Evolutionary conservation across 306 rosid genomes (phyloP), one percentile per base, ranked within the genome.

Genomic region (Clitoria ternatea): DNA sequence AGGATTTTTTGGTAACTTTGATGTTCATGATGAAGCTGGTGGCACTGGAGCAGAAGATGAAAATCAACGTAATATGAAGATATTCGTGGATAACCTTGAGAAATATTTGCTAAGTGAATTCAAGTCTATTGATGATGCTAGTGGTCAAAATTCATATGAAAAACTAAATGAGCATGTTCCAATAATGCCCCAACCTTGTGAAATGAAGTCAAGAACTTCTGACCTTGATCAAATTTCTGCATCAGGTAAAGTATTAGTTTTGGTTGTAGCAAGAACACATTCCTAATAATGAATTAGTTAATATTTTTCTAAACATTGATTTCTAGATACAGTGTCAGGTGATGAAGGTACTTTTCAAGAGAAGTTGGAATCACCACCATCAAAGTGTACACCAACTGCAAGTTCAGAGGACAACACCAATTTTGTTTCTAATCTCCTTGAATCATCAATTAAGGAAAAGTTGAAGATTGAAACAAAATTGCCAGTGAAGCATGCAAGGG

Each of bases 281-380:
- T n/a, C n/a, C n/a, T n/a, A n/a, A n/a, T n/a, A n/a, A n/a, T n/a
- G 36, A 67, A 43, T 17, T 15, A 37, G 5, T 48, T 66, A 19
- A 33, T 27, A 29, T 61, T n/a, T 11, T 19, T 61, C 11, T 29
- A 3, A 60, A 49, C 57, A 19, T 48, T 69, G 13, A 61, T 69
- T 60, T 69, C 15, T 61, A 69, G 65, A 30, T 29, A 27, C 66
- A 47, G 55, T 29, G 36, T 35, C 36, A 36, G 76, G 32, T 39
- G 71, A 60, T 49, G 76, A 69, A 69, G 70, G 9, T 47, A 35
- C 24, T 23, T 45, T 7, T 67, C 19, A 57, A 26, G 66, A 26
- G 63, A 67, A 68, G 19, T 40, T 77, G 72, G 76, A 18, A 19
- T 59, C 47, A n/a, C 53, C 70, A 59, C 47, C 66, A 59, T 37